A percentile compares a stretch with the other conserved stretches of the same genome.
These are phyloP conservation scores for Durotheca rogersii DNA, from an alignment of 495 filamentous ascomycete genomes.

Conservation along the genomic window DNA sequence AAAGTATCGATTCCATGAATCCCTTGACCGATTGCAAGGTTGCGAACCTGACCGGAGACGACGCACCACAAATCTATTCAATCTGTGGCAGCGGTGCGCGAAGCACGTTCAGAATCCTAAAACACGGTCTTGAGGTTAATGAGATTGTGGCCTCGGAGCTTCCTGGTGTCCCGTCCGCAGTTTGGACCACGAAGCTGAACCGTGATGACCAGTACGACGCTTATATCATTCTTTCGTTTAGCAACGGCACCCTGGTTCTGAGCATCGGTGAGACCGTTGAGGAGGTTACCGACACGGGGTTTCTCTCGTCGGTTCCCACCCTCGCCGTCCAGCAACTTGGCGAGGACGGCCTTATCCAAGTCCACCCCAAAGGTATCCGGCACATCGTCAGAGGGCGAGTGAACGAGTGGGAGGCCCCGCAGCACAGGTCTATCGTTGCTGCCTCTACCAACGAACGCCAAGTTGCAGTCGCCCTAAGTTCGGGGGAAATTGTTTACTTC, in stretches of 20 bases:
- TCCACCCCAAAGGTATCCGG: constrained; percentile 91
- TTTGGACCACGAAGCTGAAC: constrained; percentile 95
- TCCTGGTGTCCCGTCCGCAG: constrained; percentile 77
- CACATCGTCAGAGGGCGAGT: constrained; percentile 83
- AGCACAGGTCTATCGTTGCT: constrained; percentile 93
- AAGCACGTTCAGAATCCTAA: constrained; percentile 86
- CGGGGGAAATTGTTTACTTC: constrained; percentile 95
- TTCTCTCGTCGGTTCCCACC: constrained; percentile 81
- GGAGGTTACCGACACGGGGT: constrained; percentile 89
- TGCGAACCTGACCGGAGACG: constrained; percentile 82
- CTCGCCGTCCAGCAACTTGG: constrained; percentile 92
- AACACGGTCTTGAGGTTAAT: constrained; percentile 87
- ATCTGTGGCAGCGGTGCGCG: constrained; percentile 84
- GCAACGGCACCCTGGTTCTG: constrained; percentile 75
- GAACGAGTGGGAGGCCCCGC: constrained; percentile 91
- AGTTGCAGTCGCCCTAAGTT: constrained; percentile 89
- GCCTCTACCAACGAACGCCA: constrained; percentile 92
- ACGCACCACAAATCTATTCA: constrained; percentile 94
- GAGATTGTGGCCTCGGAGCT: constrained; percentile 93
- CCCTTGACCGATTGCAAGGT: constrained; percentile 89
- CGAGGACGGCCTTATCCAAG: constrained; percentile 88
- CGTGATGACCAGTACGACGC: constrained; percentile 81
- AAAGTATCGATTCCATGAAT: constrained; percentile 85
- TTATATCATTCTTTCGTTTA: constrained; percentile 68
- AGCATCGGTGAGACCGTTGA: constrained; percentile 96